Evolutionary conservation across 805 yeast genomes (phyloP), one percentile per base, ranked within the genome.

Genomic region (Kluyveromyces nonfermentans): DNA sequence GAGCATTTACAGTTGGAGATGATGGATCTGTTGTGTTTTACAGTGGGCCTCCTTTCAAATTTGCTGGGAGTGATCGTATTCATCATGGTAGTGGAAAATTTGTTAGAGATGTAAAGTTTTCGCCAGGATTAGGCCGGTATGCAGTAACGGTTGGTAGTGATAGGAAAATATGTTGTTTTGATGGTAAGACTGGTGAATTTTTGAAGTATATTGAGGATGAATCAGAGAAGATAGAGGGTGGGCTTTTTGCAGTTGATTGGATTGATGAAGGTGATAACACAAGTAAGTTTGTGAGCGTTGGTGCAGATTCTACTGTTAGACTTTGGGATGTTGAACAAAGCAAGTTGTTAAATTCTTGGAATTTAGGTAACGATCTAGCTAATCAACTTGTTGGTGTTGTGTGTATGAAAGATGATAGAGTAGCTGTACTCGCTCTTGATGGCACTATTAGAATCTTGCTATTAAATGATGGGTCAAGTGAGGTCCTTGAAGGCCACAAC

Each of bases 11-110:
- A 2, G 97, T 83, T 7, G 77, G 94, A 33, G 96, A 89, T 58
- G 97, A 93, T 60, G 78, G 80, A 42, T 82, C 85, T 1, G 64
- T 89, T 50, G 95, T 89, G 1, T 88, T 88, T 58, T 79, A 75
- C 58, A 79, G 80, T 43, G 97, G 97, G 1, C 96, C 97, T 3
- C 98, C 98, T 0, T 93, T 89, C 72, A 85, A 85, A 60, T 93
- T 90, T 58, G 71, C 75, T 35, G 72, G 76, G 36, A 78, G 89
- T 55, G 76, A 79, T 39, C 73, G 94, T 53, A 82, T 80, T 5
- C 70, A 79, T 51, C 97, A 90, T 62, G 68, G 77, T 15, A 60
- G 54, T 42, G 66, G 67, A 7, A 87, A 85, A 57, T 82, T 86
- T 49, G 78, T 86, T 21, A 74, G 87, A 51, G 96, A 81, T 55